These are phyloP conservation scores for Cryptosporidium meleagridis DNA, from an alignment of 169 alveolate species.

Conservation along the genomic window DNA sequence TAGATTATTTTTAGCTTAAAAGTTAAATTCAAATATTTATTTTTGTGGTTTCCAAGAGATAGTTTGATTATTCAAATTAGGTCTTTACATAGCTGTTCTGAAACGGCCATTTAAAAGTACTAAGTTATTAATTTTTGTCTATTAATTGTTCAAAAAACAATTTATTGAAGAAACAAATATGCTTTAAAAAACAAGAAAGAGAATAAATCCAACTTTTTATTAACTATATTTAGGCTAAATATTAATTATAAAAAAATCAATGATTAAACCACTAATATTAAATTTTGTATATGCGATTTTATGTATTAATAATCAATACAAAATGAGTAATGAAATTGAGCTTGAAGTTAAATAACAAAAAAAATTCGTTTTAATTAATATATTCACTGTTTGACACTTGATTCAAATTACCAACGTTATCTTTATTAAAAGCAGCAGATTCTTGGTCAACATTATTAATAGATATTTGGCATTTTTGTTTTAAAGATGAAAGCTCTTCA, in stretches of 20 bases:
- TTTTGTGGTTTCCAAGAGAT: too few relatives aligned
- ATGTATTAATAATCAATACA: not conserved
- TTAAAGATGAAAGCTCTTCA: slow-evolving; percentile 63
- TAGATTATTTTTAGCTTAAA: too few relatives aligned
- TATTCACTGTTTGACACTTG: not conserved
- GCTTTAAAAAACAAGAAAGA: too few relatives aligned
- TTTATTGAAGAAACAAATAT: too few relatives aligned
- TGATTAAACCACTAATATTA: not conserved
- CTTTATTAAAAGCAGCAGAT: not conserved
- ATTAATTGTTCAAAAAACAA: too few relatives aligned
- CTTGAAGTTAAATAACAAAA: not conserved
- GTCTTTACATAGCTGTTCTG: too few relatives aligned
- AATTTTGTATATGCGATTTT: not conserved
- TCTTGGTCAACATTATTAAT: slow-evolving; percentile 8
- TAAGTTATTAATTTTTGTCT: too few relatives aligned
- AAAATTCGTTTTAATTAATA: not conserved
- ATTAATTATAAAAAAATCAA: not conserved
- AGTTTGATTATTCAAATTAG: too few relatives aligned
- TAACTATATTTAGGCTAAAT: not conserved
- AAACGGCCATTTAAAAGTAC: too few relatives aligned
- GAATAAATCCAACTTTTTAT: not conserved
- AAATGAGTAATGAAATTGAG: not conserved
- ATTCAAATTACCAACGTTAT: not conserved
- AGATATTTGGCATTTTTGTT: slow-evolving; percentile 64
- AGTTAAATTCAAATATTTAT: too few relatives aligned